These are phyloP conservation scores for Penicillium sp. DNA, from an alignment of 2,329 filamentous ascomycete genomes.

Conservation along the genomic window DNA sequence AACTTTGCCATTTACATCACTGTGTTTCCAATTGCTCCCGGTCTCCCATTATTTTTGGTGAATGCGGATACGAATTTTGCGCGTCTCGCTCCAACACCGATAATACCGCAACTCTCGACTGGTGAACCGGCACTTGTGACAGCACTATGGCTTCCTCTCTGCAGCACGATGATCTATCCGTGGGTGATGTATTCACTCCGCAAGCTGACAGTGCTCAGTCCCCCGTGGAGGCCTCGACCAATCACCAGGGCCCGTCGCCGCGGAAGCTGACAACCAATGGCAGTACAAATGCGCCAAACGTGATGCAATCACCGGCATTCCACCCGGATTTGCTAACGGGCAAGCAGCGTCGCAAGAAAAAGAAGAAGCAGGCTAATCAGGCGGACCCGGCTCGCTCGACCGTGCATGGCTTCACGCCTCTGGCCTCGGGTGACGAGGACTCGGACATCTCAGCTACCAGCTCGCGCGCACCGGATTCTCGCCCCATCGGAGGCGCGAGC, in stretches of 20 bases:
- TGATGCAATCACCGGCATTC: conserved; percentile 28
- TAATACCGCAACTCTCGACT: not conserved
- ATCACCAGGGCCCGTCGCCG: conserved; percentile 20
- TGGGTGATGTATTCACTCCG: conserved; percentile 38
- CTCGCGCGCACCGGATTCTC: conserved; percentile 21
- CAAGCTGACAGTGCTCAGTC: conserved; percentile 32
- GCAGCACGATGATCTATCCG: conserved; percentile 33
- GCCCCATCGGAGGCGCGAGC: conserved; percentile 35
- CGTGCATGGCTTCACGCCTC: conserved; percentile 42
- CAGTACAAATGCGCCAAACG: conserved; percentile 19
- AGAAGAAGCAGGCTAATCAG: conserved; percentile 29
- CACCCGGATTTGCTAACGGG: conserved; percentile 24
- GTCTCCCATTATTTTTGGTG: too few species aligned
- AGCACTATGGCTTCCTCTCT: conserved; percentile 21
- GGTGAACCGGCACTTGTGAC: not conserved
- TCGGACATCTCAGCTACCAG: conserved; percentile 41
- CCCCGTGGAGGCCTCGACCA: conserved; percentile 20
- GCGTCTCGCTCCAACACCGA: too few species aligned
- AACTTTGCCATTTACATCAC: conserved; percentile 9
- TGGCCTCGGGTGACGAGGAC: conserved; percentile 43
- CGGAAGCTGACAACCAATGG: conserved; percentile 17
- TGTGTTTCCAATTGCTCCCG: too few species aligned
- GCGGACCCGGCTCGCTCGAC: conserved; percentile 36
- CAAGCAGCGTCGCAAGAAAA: conserved; percentile 37
- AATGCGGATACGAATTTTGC: too few species aligned